phyloP scores from a whole-genome alignment of 805 yeast species.

The Candida boidinii region DNA sequence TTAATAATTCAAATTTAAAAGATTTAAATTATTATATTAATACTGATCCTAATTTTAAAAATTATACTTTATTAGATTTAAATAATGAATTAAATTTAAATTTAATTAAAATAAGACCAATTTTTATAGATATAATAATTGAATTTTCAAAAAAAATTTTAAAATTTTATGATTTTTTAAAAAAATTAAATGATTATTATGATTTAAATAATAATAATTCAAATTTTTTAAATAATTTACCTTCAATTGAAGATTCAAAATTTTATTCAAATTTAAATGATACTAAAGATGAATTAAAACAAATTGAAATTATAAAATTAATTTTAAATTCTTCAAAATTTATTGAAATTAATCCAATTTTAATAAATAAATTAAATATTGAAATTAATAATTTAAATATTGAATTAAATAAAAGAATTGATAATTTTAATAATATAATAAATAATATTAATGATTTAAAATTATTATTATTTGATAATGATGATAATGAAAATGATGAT shows the following conservation, averaged over 20 bases:
- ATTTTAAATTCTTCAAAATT: slow-evolving; percentile 21
- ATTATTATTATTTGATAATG: slow-evolving; percentile 1
- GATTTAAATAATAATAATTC: slow-evolving; percentile 2
- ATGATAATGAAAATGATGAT: not conserved
- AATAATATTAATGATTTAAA: slow-evolving; percentile 2
- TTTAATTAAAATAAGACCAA: slow-evolving; percentile 16
- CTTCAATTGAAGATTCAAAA: slow-evolving; percentile 14
- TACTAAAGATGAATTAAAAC: slow-evolving; percentile 7
- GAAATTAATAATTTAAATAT: slow-evolving; percentile 20
- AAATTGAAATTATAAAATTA: slow-evolving; percentile 17
- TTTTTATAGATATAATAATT: slow-evolving; percentile 15
- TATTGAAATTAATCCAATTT: slow-evolving; percentile 15
- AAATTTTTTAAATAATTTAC: slow-evolving; percentile 14
- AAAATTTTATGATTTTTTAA: slow-evolving; percentile 15
- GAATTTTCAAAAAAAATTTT: slow-evolving; percentile 14
- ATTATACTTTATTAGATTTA: slow-evolving; percentile 13
- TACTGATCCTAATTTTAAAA: slow-evolving; percentile 1
- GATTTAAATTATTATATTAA: not conserved
- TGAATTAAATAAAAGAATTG: slow-evolving; percentile 12
- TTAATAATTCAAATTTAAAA: too few relatives aligned
- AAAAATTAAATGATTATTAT: slow-evolving; percentile 13
- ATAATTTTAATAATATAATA: slow-evolving; percentile 13
- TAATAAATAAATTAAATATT: slow-evolving; percentile 16
- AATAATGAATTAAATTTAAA: slow-evolving; percentile 15
- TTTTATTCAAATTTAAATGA: slow-evolving; percentile 3